Conservation (phyloP, 1,284 basidiomycete genomes). For the Pisolithus thermaeus region DNA sequence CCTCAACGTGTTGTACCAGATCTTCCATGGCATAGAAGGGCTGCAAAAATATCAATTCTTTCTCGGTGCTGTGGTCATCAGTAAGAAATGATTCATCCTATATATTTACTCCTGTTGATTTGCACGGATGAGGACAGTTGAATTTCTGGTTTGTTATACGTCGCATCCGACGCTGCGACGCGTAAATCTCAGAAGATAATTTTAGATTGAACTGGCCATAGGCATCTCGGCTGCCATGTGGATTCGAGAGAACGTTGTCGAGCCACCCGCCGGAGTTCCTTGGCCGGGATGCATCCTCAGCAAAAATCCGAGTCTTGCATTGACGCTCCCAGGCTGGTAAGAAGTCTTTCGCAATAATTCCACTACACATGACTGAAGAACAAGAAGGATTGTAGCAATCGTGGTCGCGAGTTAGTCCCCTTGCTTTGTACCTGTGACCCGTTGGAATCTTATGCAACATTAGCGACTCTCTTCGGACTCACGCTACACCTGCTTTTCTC, state of each 20-base stretch:
- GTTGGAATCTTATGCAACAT: neutral
- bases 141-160: too few species aligned
- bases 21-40: neutral
- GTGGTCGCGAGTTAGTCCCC: neutral
- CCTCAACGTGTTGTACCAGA: conserved; percentile 11
- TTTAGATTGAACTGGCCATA: conserved; percentile 13
- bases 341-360: neutral
- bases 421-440: neutral
- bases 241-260: conserved; percentile 7
- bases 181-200: neutral
- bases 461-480: neutral
- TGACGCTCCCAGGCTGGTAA: neutral
- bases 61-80: neutral
- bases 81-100: neutral
- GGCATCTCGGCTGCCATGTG: conserved; percentile 12
- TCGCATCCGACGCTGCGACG: neutral
- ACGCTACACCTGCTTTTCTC: neutral
- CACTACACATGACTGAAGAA: neutral
- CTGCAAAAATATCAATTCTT: neutral
- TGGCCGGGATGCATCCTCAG: conserved; percentile 13
- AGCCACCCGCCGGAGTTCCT: conserved; percentile 13
- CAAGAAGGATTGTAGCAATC: neutral
- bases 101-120: neutral
- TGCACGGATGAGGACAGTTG: neutral
- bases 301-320: neutral